Conservation (phyloP, 1,139 yeast genomes). For the Pichia sp. region DNA sequence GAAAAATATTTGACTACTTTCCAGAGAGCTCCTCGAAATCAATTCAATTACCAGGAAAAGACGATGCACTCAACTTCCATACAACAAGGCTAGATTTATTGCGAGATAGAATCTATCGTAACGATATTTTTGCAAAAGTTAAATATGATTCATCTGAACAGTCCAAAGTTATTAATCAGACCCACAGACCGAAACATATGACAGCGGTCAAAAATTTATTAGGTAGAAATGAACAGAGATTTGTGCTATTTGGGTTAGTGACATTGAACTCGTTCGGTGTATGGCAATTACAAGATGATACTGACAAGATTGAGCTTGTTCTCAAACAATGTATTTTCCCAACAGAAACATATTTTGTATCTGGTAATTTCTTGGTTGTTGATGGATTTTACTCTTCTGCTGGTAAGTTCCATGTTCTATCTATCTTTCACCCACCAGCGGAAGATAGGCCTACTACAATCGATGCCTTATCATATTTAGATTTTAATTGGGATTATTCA, state of each 20-base stretch:
- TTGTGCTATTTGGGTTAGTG: constrained; percentile 74
- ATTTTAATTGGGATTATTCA: constrained; percentile 64
- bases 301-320: constrained; percentile 72
- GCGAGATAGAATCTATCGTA: constrained; percentile 67
- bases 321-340: constrained; percentile 62
- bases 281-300: constrained; percentile 74
- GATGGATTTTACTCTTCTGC: constrained; percentile 80
- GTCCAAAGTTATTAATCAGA: constrained; percentile 31
- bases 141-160: constrained; percentile 39
- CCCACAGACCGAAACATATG: constrained; percentile 43
- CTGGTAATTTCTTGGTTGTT: constrained; percentile 76
- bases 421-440: constrained; percentile 84
- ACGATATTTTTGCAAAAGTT: constrained; percentile 63
- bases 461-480: constrained; percentile 74
- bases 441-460: constrained; percentile 65
- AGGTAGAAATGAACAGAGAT: constrained; percentile 77
- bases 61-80: constrained; percentile 36
- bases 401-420: constrained; percentile 68
- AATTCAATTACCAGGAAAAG: constrained; percentile 22
- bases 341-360: constrained; percentile 63
- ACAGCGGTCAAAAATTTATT: constrained; percentile 76
- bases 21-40: neutral
- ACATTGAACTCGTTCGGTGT: constrained; percentile 61
- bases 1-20: constrained; percentile 54
- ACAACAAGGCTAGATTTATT: constrained; percentile 54